A percentile compares a stretch with the other conserved stretches of the same genome.
Evolutionary conservation across 108 stramenopile genomes (phyloP).

Genomic region (Conticribra weissflogii): DNA sequence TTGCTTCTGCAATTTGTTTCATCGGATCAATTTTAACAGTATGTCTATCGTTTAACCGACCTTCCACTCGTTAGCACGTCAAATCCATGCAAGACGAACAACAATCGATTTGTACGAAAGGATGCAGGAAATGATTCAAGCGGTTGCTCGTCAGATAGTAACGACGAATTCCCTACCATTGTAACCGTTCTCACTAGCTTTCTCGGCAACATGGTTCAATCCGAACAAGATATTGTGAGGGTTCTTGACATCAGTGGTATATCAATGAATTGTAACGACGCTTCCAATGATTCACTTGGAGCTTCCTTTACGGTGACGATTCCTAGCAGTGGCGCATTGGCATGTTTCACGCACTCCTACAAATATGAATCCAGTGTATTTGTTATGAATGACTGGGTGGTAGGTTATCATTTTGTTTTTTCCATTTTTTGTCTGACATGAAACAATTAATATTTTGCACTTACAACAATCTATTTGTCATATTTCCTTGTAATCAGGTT

Average conservation of each 20-base stretch:
- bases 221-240: neutral
- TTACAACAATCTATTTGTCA: too few species aligned
- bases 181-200: neutral
- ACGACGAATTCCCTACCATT: conserved; percentile 12
- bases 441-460: too few species aligned
- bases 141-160: conserved; percentile 11
- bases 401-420: too few species aligned
- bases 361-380: conserved; percentile 21
- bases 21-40: too few species aligned
- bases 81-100: conserved; percentile 15
- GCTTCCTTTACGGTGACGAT: conserved; percentile 23
- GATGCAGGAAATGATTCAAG: conserved; percentile 13
- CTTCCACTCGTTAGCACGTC: conserved; percentile 30
- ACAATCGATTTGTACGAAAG: too few species aligned
- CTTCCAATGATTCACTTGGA: conserved; percentile 16
- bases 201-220: neutral
- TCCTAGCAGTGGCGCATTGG: neutral
- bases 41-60: conserved; percentile 29
- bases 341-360: conserved; percentile 38
- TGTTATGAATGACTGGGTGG: conserved; percentile 18
- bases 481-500: too few species aligned
- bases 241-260: conserved; percentile 15
- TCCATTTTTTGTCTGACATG: too few species aligned
- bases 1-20: too few species aligned
- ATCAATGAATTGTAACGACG: conserved; percentile 5